Conservation (phyloP, 2,329 filamentous ascomycete species). For the Cladophialophora bantiana region DNA sequence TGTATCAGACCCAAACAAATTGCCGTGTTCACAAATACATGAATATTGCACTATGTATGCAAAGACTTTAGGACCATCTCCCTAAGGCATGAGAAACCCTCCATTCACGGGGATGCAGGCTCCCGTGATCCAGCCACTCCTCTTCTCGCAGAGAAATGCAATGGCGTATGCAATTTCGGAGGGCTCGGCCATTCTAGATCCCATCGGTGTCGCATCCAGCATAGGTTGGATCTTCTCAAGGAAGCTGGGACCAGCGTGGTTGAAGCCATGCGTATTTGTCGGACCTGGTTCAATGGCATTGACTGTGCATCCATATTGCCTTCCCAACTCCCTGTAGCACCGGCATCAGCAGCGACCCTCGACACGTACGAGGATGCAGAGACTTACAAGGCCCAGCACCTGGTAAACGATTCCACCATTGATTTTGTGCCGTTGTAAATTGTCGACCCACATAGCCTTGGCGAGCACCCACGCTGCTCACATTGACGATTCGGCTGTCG, state of each 20-base stretch:
- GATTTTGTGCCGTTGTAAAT: slow-evolving; percentile 60
- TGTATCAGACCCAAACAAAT: too few species aligned
- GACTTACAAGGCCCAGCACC: slow-evolving; percentile 47
- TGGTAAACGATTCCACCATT: slow-evolving; percentile 57
- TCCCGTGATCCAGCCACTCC: slow-evolving; percentile 58
- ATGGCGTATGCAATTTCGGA: slow-evolving; percentile 58
- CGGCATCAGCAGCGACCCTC: too few species aligned
- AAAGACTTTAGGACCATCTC: too few species aligned
- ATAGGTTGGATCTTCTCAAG: slow-evolving; percentile 53
- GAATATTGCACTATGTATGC: too few species aligned
- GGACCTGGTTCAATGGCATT: slow-evolving; percentile 44
- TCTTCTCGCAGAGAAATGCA: slow-evolving; percentile 54
- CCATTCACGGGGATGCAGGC: slow-evolving; percentile 47
- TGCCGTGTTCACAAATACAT: too few species aligned
- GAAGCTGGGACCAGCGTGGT: slow-evolving; percentile 49
- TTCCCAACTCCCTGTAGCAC: slow-evolving; percentile 34
- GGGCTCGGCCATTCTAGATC: slow-evolving; percentile 51
- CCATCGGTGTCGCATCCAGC: slow-evolving; percentile 56
- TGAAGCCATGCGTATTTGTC: slow-evolving; percentile 42
- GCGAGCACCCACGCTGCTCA: slow-evolving; percentile 36
- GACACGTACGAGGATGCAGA: not conserved
- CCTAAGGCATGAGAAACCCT: slow-evolving; percentile 41
- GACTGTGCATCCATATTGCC: slow-evolving; percentile 43
- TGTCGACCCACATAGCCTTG: slow-evolving; percentile 39
- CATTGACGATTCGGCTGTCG: slow-evolving; percentile 50